Evolutionary conservation across 2,329 filamentous ascomycete genomes (phyloP).

Genomic region (Orbilia oligospora): DNA sequence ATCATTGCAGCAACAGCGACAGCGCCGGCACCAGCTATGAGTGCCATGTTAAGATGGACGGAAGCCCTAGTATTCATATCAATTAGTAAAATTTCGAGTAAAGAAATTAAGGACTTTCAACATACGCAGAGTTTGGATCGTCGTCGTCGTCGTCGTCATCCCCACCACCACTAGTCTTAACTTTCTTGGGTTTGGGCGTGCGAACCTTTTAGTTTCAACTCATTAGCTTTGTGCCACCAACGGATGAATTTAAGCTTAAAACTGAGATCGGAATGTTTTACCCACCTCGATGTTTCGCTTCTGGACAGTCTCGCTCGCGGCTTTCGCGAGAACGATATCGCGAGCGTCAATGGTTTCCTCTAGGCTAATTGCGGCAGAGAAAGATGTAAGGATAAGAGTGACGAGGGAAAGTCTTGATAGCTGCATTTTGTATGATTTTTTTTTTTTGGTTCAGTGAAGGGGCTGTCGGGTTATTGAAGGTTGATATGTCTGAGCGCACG

Average conservation of each 20-base stretch:
- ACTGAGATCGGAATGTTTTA: slow-evolving; percentile 2
- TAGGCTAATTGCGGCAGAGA: slow-evolving; percentile 30
- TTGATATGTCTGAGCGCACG: not conserved
- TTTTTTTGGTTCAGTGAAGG: not conserved
- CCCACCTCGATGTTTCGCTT: slow-evolving; percentile 42
- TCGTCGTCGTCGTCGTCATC: slow-evolving; percentile 12
- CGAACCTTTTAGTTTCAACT: not conserved
- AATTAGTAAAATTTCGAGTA: slow-evolving; percentile 3
- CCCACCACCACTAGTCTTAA: not conserved
- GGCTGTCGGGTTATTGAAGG: not conserved
- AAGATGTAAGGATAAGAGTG: slow-evolving; percentile 22
- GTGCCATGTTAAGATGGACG: slow-evolving; percentile 33
- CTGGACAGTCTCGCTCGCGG: slow-evolving; percentile 14
- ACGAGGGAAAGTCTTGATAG: slow-evolving; percentile 30
- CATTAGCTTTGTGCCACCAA: slow-evolving; percentile 17
- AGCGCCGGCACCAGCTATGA: slow-evolving; percentile 29
- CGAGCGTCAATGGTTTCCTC: slow-evolving; percentile 1
- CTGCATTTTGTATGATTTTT: slow-evolving; percentile 41
- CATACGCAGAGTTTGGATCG: slow-evolving; percentile 32
- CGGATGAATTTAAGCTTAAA: slow-evolving; percentile 18
- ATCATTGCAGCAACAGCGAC: slow-evolving; percentile 38
- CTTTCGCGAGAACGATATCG: slow-evolving; percentile 23
- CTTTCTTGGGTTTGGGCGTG: slow-evolving; percentile 14
- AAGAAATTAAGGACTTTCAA: not conserved
- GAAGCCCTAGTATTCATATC: slow-evolving; percentile 13